These are phyloP conservation scores for Chytriomyces sp. DNA, from an alignment of 192 early-diverging fungal species.

Conservation along the genomic window DNA sequence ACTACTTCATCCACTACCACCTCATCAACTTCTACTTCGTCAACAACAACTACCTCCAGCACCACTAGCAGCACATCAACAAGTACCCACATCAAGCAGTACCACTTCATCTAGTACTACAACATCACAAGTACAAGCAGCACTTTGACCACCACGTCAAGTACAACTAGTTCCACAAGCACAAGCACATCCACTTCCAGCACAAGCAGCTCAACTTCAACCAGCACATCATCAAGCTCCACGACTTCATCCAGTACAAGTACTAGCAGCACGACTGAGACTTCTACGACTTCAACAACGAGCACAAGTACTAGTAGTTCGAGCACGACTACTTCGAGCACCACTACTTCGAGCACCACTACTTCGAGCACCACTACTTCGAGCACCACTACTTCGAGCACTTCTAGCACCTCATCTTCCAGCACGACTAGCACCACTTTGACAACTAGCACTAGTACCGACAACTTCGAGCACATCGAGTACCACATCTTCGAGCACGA, in stretches of 20 bases:
- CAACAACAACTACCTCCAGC: not conserved
- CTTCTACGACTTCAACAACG: too few relatives aligned
- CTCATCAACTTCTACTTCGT: slow-evolving; percentile 8
- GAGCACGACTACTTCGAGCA: too few relatives aligned
- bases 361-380: not conserved
- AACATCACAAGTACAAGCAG: not conserved
- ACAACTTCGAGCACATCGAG: not conserved
- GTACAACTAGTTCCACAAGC: not conserved
- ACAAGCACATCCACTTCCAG: too few relatives aligned
- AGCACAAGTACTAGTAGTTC: too few relatives aligned
- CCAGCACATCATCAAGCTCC: too few relatives aligned
- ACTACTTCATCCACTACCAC: slow-evolving; percentile 22
- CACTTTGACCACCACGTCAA: not conserved
- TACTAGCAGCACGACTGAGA: too few relatives aligned
- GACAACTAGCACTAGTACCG: slow-evolving; percentile 2
- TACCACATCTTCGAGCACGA: not conserved
- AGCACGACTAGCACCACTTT: not conserved
- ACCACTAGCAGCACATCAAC: too few relatives aligned
- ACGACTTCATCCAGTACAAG: too few relatives aligned
- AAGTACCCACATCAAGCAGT: too few relatives aligned
- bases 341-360: not conserved
- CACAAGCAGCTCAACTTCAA: too few relatives aligned
- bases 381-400: not conserved
- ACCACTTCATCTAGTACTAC: too few relatives aligned
- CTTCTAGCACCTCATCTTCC: too few relatives aligned